Evolutionary conservation across 2,329 filamentous ascomycete species (phyloP), one percentile per base, ranked within the genome.

Genomic region (Paracorniculantispora psalliotae): DNA sequence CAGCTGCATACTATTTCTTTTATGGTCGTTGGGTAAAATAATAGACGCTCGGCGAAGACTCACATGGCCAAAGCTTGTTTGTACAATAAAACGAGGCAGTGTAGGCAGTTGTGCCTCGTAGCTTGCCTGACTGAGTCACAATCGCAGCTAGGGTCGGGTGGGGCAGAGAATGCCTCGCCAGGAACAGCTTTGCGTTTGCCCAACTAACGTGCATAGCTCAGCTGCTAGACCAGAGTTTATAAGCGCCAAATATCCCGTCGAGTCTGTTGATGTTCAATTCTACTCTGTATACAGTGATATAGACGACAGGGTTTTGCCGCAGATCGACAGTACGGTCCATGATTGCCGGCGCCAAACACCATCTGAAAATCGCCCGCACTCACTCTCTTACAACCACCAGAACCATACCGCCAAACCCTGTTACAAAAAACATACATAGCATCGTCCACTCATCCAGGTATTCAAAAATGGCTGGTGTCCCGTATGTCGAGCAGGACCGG

Each of bases 401-500:
- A 50, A 23, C 9, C 13, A 43, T 26, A 3, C 17, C n/a, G n/a
- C n/a, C n/a, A n/a, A n/a, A n/a, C n/a, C n/a, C n/a, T n/a, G n/a
- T n/a, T n/a, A n/a, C n/a, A n/a, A n/a, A n/a, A n/a, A n/a, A n/a
- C n/a, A n/a, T n/a, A n/a, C n/a, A n/a, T n/a, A n/a, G n/a, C n/a
- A n/a, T 26, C 15, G 10, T 13, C n/a, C 13, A 43, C 13, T 30
- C 26, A 19, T 25, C 25, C 37, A 50, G 25, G 4, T 19, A 35
- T 39, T 37, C 35, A 23, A 56, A 28, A 21, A 60, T 57, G 64
- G 48, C 58, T 15, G 57, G 33, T 60, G 77, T 81, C 25, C 90
- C 90, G 2, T 89, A 86, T 70, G 74, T 78, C 62, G 72, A 81
- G 4, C 93, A 97, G 73, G 84, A 96, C 69, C 77, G 80, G 10